phyloP scores from a whole-genome alignment of 2,329 filamentous ascomycete genomes.

The Didymella sp. region DNA sequence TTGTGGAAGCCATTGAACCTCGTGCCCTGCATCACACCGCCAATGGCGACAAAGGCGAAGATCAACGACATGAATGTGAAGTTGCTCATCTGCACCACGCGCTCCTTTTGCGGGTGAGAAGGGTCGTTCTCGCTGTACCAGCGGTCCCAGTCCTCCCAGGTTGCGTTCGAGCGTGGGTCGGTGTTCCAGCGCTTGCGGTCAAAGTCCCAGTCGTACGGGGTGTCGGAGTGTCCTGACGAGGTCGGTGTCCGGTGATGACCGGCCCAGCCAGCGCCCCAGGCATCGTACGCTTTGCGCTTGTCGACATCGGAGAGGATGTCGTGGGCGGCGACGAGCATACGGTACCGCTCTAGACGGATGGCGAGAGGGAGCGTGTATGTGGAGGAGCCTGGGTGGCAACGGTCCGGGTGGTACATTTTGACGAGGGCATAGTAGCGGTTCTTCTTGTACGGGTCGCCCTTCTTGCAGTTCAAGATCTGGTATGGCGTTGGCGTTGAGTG shows the following conservation, averaged over 20 bases:
- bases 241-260: constrained; percentile 37
- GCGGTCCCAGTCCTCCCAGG: constrained; percentile 97
- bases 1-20: constrained; percentile 69
- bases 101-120: constrained; percentile 48
- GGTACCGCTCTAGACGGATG: constrained; percentile 84
- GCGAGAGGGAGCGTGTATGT: constrained; percentile 60
- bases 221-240: constrained; percentile 16
- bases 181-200: constrained; percentile 44
- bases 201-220: constrained; percentile 34
- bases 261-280: constrained; percentile 81
- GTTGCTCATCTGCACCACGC: constrained; percentile 75
- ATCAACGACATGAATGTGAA: constrained; percentile 78
- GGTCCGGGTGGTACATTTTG: constrained; percentile 95
- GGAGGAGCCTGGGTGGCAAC: constrained; percentile 49
- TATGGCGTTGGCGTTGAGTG: constrained; percentile 76
- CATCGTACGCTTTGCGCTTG: constrained; percentile 83
- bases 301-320: constrained; percentile 81
- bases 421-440: constrained; percentile 86
- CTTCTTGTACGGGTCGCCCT: constrained; percentile 77
- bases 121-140: constrained; percentile 47
- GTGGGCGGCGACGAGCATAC: constrained; percentile 85
- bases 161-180: constrained; percentile 74
- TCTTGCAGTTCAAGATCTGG: constrained; percentile 76
- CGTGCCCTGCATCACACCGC: constrained; percentile 74
- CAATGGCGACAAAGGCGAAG: constrained; percentile 71